These are phyloP conservation scores for Penicillium concentricum DNA, from an alignment of 2,329 filamentous ascomycete species.

Conservation along the genomic window DNA sequence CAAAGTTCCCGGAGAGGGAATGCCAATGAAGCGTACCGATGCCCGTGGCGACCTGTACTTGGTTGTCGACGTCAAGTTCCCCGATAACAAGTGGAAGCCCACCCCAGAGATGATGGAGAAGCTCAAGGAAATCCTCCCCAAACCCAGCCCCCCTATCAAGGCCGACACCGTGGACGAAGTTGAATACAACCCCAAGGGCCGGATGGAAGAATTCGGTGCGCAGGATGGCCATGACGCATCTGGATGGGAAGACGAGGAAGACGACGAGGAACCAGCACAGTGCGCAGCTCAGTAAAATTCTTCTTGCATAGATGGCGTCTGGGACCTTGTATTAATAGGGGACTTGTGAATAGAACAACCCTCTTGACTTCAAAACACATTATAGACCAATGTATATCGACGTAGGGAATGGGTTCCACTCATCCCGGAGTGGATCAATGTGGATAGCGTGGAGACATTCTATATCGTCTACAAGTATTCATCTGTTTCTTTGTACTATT, in stretches of 20 bases:
- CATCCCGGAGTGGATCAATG: conserved; percentile 18
- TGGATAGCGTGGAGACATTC: conserved; percentile 36
- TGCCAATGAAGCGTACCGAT: conserved; percentile 88
- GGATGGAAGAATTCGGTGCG: conserved; percentile 68
- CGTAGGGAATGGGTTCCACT: not conserved
- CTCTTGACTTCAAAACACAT: not conserved
- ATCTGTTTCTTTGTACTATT: not conserved
- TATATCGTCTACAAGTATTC: not conserved
- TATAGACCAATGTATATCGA: not conserved
- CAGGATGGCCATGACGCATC: conserved; percentile 43
- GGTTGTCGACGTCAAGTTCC: conserved; percentile 81
- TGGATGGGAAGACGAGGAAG: conserved; percentile 52
- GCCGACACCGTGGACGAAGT: conserved; percentile 83
- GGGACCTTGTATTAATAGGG: conserved; percentile 16
- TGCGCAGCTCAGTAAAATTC: conserved; percentile 49
- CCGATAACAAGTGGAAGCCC: conserved; percentile 78
- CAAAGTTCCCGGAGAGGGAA: conserved; percentile 85
- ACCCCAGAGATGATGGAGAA: conserved; percentile 69
- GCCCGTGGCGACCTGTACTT: conserved; percentile 83
- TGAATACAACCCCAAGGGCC: conserved; percentile 76
- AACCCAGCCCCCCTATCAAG: conserved; percentile 59
- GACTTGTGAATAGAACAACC: conserved; percentile 5
- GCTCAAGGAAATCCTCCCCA: conserved; percentile 73
- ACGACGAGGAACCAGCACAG: conserved; percentile 47
- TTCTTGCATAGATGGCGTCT: conserved; percentile 34